Evolutionary conservation across 1,284 basidiomycete species (phyloP), one percentile per base, ranked within the genome.

Genomic region (Trichosporon coremiiforme): DNA sequence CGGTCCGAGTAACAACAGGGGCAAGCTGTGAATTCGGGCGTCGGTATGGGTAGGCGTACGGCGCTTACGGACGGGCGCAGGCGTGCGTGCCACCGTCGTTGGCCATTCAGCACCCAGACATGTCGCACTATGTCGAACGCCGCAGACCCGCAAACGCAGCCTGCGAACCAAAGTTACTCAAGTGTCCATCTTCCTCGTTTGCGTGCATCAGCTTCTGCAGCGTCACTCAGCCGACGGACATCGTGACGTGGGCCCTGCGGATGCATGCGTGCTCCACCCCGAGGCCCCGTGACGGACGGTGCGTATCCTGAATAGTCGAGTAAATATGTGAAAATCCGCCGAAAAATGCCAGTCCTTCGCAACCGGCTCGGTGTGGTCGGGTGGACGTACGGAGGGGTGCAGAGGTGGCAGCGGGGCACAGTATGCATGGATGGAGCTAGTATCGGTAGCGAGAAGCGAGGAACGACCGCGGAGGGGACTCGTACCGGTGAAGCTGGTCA

Each of bases 231-330:
- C 36, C 36, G 36, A 38, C 36, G 36, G 36, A 38, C 41, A n/a
- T n/a, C 41, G 41, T 53, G 50, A 53, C 50, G 50, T 53, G 50
- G 9, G 20, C 41, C 41, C 41, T n/a, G 50, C 17, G 50, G 50
- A 53, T 53, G 50, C 50, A 53, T 53, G 50, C 50, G 50, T 53
- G 50, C 50, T 53, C 50, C 50, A 53, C n/a, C 22, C 20, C 22
- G 50, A 53, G 50, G 22, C 50, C 50, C 50, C 50, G 50, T 53
- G 50, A 53, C 50, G 20, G 50, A 17, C 6, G 4, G 20, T 53
- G 47, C 20, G 20, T 20, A 17, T 53, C 50, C 50, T 53, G 50
- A 53, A 53, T 53, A 53, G 50, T 53, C 50, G 20, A 22, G 50
- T 22, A 53, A 53, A 53, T 53, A 53, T 53, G 50, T 53, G 50